These are phyloP conservation scores for Hymenoscyphus linearis DNA, from an alignment of 2,329 filamentous ascomycete species.

Conservation along the genomic window DNA sequence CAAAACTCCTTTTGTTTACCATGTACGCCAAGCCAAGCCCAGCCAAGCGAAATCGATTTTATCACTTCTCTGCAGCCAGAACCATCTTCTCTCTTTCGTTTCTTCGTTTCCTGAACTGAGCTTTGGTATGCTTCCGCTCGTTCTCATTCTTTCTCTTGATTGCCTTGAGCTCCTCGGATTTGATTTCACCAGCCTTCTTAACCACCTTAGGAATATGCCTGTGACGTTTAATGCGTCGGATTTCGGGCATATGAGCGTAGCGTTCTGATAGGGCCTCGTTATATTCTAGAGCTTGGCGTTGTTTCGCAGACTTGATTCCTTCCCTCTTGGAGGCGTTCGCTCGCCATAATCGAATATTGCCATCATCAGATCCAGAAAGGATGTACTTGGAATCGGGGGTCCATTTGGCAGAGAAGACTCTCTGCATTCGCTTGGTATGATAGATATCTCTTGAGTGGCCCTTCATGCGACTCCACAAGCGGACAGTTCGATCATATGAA, in stretches of 20 bases:
- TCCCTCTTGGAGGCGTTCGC: slow-evolving; percentile 77
- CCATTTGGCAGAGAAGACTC: slow-evolving; percentile 80
- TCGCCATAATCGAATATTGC: slow-evolving; percentile 86
- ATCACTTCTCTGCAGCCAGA: slow-evolving; percentile 44
- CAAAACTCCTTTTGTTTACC: slow-evolving; percentile 7
- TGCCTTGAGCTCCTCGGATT: slow-evolving; percentile 77
- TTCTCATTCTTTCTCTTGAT: slow-evolving; percentile 94
- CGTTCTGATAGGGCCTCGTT: slow-evolving; percentile 77
- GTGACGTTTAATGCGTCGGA: slow-evolving; percentile 83
- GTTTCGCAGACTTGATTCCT: slow-evolving; percentile 78
- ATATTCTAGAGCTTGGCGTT: slow-evolving; percentile 87
- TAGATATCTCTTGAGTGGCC: slow-evolving; percentile 91
- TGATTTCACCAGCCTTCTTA: slow-evolving; percentile 95
- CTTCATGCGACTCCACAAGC: slow-evolving; percentile 73
- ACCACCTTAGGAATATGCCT: slow-evolving; percentile 87
- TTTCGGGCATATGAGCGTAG: slow-evolving; percentile 94
- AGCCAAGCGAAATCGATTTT: slow-evolving; percentile 7
- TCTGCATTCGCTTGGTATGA: slow-evolving; percentile 96
- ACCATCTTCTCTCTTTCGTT: slow-evolving; percentile 93
- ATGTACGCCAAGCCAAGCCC: slow-evolving; percentile 6
- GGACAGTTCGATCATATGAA: slow-evolving; percentile 81
- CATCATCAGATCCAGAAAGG: slow-evolving; percentile 87
- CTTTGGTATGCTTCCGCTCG: slow-evolving; percentile 83
- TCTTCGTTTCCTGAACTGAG: slow-evolving; percentile 67
- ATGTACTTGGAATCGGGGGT: slow-evolving; percentile 88